Evolutionary conservation across 306 rosid genomes (phyloP), one percentile per base, ranked within the genome.

Genomic region (Gastrolobium bilobum): DNA sequence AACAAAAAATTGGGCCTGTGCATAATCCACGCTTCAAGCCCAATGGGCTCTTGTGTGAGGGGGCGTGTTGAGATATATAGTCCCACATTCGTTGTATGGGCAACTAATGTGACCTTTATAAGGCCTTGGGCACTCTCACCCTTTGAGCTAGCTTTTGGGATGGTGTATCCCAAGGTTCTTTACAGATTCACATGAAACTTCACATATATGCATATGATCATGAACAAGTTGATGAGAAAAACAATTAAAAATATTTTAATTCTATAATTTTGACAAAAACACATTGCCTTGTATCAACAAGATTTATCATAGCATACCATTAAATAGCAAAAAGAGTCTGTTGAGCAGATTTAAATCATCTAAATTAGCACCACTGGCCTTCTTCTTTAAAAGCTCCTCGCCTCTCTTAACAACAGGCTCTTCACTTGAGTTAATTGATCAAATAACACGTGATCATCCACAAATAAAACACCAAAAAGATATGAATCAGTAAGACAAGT

Each of bases 301-400:
- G 73, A 77, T 30, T 29, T 51, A 57, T 33, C 54, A 57, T 34
- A 74, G 20, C 90, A 72, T 94, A 94, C 99, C 99, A 83, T 89
- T 94, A 82, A 89, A 92, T 67, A 94, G 82, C 75, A 85, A 70
- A 85, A 91, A 94, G 10, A 94, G 89, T 76, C 84, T 88, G 87
- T 81, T 91, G 79, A 94, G 85, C 77, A 94, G 90, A 79, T 79
- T 84, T 62, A 82, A 82, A 88, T 92, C 95, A 67, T 94, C 99
- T 77, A 94, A 86, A 85, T 88, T 89, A 74, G 93, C 93, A 66
- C 88, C 85, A 77, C 84, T 76, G 80, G 92, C 97, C 88, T 92
- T 94, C 96, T 92, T 92, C 95, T 93, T 94, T 73, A 92, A 71
- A 84, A 94, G 97, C 85, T 91, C 97, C 89, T 94, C 99, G 79